Evolutionary conservation across 352 stramenopile species (phyloP), one percentile per base, ranked within the genome.

Genomic region (Elongisporangium prolatum): DNA sequence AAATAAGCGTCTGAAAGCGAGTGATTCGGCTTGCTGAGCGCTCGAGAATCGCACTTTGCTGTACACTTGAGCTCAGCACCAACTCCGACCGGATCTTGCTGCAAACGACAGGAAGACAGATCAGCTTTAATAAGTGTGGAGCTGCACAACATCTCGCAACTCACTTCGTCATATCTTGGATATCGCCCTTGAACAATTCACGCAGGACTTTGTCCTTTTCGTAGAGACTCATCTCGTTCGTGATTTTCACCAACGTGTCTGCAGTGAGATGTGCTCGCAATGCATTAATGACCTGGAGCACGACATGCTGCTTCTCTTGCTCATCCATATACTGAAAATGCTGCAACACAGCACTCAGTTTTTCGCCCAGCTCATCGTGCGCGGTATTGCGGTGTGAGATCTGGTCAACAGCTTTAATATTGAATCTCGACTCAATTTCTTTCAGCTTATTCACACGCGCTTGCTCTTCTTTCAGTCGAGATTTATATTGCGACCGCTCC

Each of bases 11-110:
- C 52, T 89, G 80, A 21, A 89, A 89, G 21, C 59, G 75, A 24
- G 77, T 87, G 50, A 87, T 87, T 6, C 77, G 75, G 11, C 69
- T 59, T 3, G 64, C 77, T 1, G 80, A 87, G 0, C 71, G 65
- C 54, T 89, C 75, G n/a, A 87, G 60, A 50, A 87, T 85, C 37
- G 75, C 79, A 25, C 78, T 76, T 16, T 87, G 77, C n/a, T 86
- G 75, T 6, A 65, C 75, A 21, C 65, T 83, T 2, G 77, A 77
- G n/a, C 77, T 80, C 14, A 73, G 52, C 0, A 82, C 48, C 44
- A 81, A 67, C 47, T 87, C 72, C 3, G 65, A 61, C 18, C 78
- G 72, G 37, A 87, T 83, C 52, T 78, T 75, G 6, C 80, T 89
- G 49, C 48, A 47, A 21, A 51, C 18, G 47, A 21, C 20, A 65